Base-by-base conservation (phyloP, 495 filamentous ascomycete species). In the Corynascus novoguineensis region DNA sequence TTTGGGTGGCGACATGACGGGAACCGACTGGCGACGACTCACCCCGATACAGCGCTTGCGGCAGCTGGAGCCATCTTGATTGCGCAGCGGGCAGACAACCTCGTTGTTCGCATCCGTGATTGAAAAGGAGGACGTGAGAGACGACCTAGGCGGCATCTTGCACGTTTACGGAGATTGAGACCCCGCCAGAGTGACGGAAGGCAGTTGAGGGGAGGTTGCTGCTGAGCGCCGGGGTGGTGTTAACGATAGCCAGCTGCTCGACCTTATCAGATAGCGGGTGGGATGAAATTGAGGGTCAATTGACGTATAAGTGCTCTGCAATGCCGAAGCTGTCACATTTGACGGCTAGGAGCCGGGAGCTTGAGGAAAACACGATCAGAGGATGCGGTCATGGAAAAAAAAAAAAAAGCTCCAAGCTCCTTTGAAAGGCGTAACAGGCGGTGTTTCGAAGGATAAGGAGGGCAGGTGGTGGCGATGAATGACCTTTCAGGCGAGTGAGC, bases 21-120 rank as follows among this genome's bases (percentile, higher is more conserved):
- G 45, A 27, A 46, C 61, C 46, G 61, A 51, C 56, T 51, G 57
- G 31, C 5, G 55, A n/a, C 52, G 57, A 89, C 92, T 89, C 77
- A 97, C 93, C 72, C 93, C 93, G 66, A 93, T 81, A 73, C 93
- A 98, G 78, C 93, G 82, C 78, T 98, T 98, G 68, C 93, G 88
- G 81, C 93, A 98, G 77, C 86, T 90, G 64, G 93, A 95, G 64
- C 90, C 90, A 83, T 98, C 93, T 58, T 95, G 90, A 71, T 96
- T 97, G 67, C 84, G 85, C 77, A 98, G 76, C 59, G 93, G 93
- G 78, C 93, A 98, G 58, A 97, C 90, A 62, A 98, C 92, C 73
- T 97, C 93, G 73, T 95, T 95, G 69, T 86, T 90, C 70, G 85
- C 83, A 77, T 95, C 90, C 59, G 88, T 86, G 65, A 95, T 87